Base-by-base conservation (phyloP, 2,329 filamentous ascomycete species). In the Podosphaera xanthii region DNA sequence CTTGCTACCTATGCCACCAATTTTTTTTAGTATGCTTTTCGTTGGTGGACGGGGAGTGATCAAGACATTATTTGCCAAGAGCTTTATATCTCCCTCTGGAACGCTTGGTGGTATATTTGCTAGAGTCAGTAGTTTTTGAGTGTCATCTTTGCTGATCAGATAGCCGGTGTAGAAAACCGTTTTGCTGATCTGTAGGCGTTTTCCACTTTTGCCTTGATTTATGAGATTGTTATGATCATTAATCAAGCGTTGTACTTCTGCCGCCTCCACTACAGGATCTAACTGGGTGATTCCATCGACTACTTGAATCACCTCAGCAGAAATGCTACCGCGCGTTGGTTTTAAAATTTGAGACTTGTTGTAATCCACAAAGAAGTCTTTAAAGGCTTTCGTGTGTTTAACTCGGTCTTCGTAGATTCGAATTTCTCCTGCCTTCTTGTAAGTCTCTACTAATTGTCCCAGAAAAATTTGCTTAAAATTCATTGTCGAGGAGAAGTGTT, bases 101-200 rank as follows among this genome's bases (percentile, higher is more conserved):
- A 82, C 73, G 60, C 78, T 77, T 3, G 74, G 67, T 3, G 84
- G 83, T 30, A 87, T 73, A 58, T 81, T 71, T 36, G 83, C 81
- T n/a, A 94, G 76, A 4, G 78, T 77, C 59, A 86, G 78, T 44
- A 97, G 75, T 59, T 79, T 81, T 67, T 86, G 79, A 1, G 83
- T 84, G 69, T 92, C 87, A 34, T 79, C 75, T 55, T 81, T 75
- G 48, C 76, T 76, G 63, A 98, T 83, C 71, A 94, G 80, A 71
- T 98, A 97, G 57, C 87, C 88, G 1, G 92, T 96, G 72, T 91
- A 96, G 71, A 89, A 88, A 57, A 95, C 84, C 1, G 82, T 87
- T 69, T 90, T 90, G 70, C 87, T 88, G 69, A 98, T 87, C 64
- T 80, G 77, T 61, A 92, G 76, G 59, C 69, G 66, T 49, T 53